Base-by-base conservation (phyloP, 2,329 filamentous ascomycete genomes). In the Amesomyces nigricolor region DNA sequence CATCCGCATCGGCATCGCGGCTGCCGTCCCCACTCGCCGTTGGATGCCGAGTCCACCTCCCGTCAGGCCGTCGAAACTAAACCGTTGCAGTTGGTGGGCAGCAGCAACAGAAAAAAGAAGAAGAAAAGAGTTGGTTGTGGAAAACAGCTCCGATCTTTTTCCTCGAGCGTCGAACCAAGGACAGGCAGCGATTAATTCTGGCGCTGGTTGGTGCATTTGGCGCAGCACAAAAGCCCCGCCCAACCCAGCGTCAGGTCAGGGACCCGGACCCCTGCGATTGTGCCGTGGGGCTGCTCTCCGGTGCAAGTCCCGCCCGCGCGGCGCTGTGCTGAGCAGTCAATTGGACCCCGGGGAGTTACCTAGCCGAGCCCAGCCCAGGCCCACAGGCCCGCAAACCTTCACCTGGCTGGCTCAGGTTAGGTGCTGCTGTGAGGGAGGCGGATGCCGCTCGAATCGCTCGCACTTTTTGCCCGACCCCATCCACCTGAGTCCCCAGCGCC, bases 391-490 rank as follows among this genome's bases (percentile, higher is more conserved):
- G 51, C 55, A 42, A 54, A 32, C 45, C 42, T 38, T 32, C 38
- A 30, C 30, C 39, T 30, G 29, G 39, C 19, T 44, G 42, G 22
- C 26, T 11, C 42, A 14, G 22, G 42, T 7, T 11, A 17, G 26
- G 42, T 19, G n/a, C 37, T 32, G 35, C 50, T 53, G 42, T 11
- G 22, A 44, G 11, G 37, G 17, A 17, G 29, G 26, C n/a, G 45
- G 22, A 26, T 26, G 6, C 22, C 6, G 22, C 22, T 26, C 22
- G 22, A 26, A 26, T 17, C 32, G 32, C 46, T 49, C 45, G 40
- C 58, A 51, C 58, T 55, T 57, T 57, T 58, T 55, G 55, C 55
- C 52, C 32, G 50, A 38, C 35, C 52, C 35, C 42, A 53, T 42
- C 19, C 42, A 26, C 22, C 22, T 26, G 22, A 26, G 22, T 16